phyloP scores from a whole-genome alignment of 306 rosid genomes.

The Abrus precatorius region DNA sequence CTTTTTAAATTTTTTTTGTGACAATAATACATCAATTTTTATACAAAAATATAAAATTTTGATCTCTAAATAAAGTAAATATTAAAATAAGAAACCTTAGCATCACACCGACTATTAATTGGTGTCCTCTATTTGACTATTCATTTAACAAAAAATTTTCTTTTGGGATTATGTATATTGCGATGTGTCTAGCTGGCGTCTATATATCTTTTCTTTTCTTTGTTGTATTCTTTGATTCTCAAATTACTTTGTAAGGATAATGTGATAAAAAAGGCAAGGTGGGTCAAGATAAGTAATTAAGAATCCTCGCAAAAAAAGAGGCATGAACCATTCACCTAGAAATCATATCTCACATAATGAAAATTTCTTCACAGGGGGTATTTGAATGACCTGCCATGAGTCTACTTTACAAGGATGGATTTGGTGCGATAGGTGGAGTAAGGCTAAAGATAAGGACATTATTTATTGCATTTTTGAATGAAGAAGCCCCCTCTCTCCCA shows the following conservation, averaged over 20 bases:
- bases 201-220: slow-evolving; percentile 18
- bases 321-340: slow-evolving; percentile 62
- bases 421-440: slow-evolving; percentile 68
- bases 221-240: slow-evolving; percentile 54
- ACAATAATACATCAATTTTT: no score
- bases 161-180: slow-evolving; percentile 44
- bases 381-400: slow-evolving; percentile 67
- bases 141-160: not conserved
- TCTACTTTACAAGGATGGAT: slow-evolving; percentile 65
- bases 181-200: slow-evolving; percentile 46
- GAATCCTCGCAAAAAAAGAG: slow-evolving; percentile 63
- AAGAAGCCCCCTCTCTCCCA: slow-evolving; percentile 53
- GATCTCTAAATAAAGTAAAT: no score
- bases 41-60: no score
- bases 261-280: slow-evolving; percentile 59
- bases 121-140: slow-evolving; percentile 9
- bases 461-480: slow-evolving; percentile 64
- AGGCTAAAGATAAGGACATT: slow-evolving; percentile 70
- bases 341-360: slow-evolving; percentile 66
- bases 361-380: slow-evolving; percentile 58
- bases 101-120: not conserved
- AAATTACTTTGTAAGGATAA: slow-evolving; percentile 60
- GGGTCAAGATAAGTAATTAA: slow-evolving; percentile 64
- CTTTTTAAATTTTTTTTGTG: no score
- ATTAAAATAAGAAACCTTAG: no score